Percentiles rank a stretch among this genome's conserved stretches.
Conservation (phyloP, 2,329 filamentous ascomycete genomes). For the Ceratocystiopsis minuta region DNA sequence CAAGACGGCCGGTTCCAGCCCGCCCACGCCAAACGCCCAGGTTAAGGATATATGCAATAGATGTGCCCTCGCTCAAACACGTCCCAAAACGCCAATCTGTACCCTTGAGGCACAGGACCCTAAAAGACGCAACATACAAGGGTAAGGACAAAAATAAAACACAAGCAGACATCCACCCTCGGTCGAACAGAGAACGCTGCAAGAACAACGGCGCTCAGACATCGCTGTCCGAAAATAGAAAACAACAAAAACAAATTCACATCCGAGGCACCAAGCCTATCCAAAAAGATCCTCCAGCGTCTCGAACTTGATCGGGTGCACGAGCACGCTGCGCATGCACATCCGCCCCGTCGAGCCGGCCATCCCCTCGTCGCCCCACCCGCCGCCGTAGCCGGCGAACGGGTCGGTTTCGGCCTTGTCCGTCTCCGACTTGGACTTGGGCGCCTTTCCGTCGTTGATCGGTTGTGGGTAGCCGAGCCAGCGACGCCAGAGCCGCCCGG, state of each 20-base stretch:
- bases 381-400: constrained; percentile 19
- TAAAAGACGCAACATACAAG: no score
- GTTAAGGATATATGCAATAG: no score
- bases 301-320: constrained; percentile 65
- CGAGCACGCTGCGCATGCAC: constrained; percentile 61
- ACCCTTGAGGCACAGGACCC: no score
- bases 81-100: no score
- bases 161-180: no score
- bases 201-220: not conserved
- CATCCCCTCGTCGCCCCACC: constrained; percentile 21
- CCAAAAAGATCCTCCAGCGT: constrained; percentile 13
- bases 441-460: constrained; percentile 4
- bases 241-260: constrained; percentile 14
- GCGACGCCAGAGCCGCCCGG: constrained; percentile 57
- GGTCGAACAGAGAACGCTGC: no score
- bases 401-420: constrained; percentile 25
- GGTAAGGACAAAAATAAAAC: no score
- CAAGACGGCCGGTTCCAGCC: no score
- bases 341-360: constrained; percentile 44
- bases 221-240: not conserved
- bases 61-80: no score
- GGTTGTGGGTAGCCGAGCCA: constrained; percentile 48
- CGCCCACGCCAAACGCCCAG: no score
- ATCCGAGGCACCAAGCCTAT: not conserved
- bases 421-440: constrained; percentile 3